Evolutionary conservation across 805 yeast species (phyloP), one percentile per base, ranked within the genome.

Genomic region (Cyberlindnera mississippiensis): DNA sequence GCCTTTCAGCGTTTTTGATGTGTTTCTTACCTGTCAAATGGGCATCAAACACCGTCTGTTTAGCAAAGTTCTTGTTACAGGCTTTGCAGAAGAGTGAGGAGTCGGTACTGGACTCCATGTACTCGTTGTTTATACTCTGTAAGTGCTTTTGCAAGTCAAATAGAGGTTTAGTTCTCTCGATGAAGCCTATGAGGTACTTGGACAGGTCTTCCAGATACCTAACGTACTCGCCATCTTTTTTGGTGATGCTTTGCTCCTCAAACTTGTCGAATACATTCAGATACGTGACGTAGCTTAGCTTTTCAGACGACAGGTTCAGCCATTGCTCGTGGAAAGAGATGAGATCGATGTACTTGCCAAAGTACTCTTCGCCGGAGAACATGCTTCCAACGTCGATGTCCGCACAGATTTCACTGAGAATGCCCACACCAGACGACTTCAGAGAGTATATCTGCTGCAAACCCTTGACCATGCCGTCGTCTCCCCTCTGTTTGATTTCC

Each of bases 11-110:
- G 50, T 77, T 77, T 50, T 78, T 82, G 42, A 70, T 64, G 57
- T 91, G 97, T 51, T 81, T 82, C 57, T 84, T 85, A 1, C 96
- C 95, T 1, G 53, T 45, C 19, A 87, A 60, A 67, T 91, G 97
- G 3, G 75, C 80, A 4, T 72, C 62, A 56, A 69, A 89, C 0
- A 85, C 93, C 0, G 88, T 63, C 20, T 65, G 65, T 39, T 82
- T 82, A 12, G 84, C 65, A 57, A 86, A 89, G 15, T 53, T 42
- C 54, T 77, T 83, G 22, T 74, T 69, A 57, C 97, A 91, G 0
- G 73, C 71, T 4, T 60, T 48, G 57, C 97, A 91, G 50, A 60
- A 83, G 1, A 75, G 44, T 19, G 61, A 62, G 3, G 50, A 45
- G n/a, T 6, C 13, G 15, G n/a, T n/a, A n/a, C 16, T 28, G 27